Percentiles rank a stretch among this genome's conserved stretches.
These are phyloP conservation scores for Juncus inflexus DNA, from an alignment of 176 grass and related monocot genomes.

Conservation along the genomic window DNA sequence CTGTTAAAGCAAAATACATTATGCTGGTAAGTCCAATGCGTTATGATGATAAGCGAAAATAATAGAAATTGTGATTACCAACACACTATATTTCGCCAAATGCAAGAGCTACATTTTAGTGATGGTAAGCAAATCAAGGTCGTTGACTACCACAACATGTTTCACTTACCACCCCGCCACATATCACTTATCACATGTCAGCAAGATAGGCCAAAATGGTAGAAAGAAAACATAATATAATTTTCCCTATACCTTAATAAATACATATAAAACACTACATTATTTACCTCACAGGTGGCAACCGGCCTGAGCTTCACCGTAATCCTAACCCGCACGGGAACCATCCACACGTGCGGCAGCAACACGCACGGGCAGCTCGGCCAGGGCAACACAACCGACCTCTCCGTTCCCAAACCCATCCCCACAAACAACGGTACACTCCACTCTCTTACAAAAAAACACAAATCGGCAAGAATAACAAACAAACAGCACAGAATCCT, in stretches of 20 bases:
- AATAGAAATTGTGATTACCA: no score
- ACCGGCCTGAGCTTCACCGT: constrained; percentile 90
- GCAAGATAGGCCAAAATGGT: no score
- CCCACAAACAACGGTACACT: constrained; percentile 48
- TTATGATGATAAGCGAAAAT: background rate
- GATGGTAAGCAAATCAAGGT: no score
- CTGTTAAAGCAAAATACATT: background rate
- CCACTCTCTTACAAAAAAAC: background rate
- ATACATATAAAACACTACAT: constrained; percentile 3
- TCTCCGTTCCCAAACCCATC: constrained; percentile 57
- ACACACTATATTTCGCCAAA: no score
- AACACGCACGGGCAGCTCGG: constrained; percentile 97
- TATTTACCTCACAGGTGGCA: constrained; percentile 47
- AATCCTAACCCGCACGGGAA: constrained; percentile 62
- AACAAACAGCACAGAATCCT: no score
- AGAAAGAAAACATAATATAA: background rate
- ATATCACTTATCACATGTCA: no score
- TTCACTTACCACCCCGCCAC: no score
- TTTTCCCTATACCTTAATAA: background rate
- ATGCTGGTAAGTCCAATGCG: background rate
- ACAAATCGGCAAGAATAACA: no score
- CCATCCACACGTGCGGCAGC: constrained; percentile 86
- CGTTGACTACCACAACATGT: no score
- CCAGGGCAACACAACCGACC: constrained; percentile 80
- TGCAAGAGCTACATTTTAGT: no score